Conservation (phyloP, 192 early-diverging fungal species). For the Phycomyces blakesleeanus region DNA sequence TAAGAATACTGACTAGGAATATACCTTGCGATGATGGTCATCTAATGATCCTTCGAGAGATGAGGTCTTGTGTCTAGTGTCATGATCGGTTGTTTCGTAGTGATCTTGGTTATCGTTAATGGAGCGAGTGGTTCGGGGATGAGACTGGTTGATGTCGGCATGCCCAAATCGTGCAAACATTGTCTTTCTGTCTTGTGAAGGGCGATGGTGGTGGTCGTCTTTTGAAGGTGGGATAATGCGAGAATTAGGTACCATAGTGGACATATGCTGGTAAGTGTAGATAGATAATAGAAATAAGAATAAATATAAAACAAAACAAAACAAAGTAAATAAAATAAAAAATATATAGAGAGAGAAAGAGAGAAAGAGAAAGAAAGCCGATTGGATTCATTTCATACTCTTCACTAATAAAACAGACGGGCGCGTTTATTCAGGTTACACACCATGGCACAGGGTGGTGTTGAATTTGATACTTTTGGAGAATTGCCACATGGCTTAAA, state of each 20-base stretch:
- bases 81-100: neutral
- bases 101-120: neutral
- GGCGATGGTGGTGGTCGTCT: neutral
- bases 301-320: neutral
- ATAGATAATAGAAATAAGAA: conserved; percentile 2
- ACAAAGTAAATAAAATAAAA: too few species aligned
- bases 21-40: neutral
- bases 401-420: too few species aligned
- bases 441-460: too few species aligned
- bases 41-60: neutral
- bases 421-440: too few species aligned
- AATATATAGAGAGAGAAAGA: conserved; percentile 2
- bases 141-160: neutral
- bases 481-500: too few species aligned
- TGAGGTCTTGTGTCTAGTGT: neutral
- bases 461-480: too few species aligned
- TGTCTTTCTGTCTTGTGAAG: neutral
- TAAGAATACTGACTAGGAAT: neutral
- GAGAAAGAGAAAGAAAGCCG: neutral
- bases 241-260: conserved; percentile 14
- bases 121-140: neutral
- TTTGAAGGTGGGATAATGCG: conserved; percentile 9
- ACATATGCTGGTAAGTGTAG: neutral
- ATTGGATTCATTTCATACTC: too few species aligned
- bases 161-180: neutral